Evolutionary conservation across 495 filamentous ascomycete species (phyloP).

Genomic region (Talaromyces nanjingensis): DNA sequence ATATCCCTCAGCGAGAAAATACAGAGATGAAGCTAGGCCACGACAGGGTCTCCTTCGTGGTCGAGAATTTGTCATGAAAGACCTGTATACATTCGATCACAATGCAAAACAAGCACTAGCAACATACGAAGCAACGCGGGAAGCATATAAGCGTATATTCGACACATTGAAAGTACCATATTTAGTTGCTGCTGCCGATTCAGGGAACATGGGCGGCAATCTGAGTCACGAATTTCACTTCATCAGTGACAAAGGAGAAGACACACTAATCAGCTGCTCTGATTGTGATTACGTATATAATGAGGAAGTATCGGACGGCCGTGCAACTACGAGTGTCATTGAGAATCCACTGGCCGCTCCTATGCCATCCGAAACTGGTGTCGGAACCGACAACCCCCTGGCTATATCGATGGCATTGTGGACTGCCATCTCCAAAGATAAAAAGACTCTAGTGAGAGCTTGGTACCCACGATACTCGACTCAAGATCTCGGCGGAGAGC

Average conservation of each 20-base stretch:
- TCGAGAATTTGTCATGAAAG: constrained; percentile 95
- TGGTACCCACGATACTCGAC: constrained; percentile 51
- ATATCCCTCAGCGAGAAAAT: constrained; percentile 65
- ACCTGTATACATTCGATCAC: constrained; percentile 92
- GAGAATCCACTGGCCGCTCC: not conserved
- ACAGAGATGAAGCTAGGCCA: constrained; percentile 84
- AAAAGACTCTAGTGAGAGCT: constrained; percentile 56
- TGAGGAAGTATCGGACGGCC: constrained; percentile 65
- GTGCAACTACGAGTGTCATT: constrained; percentile 3
- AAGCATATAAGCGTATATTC: constrained; percentile 68
- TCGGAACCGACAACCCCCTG: constrained; percentile 16
- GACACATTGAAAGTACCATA: constrained; percentile 78
- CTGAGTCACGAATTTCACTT: constrained; percentile 95
- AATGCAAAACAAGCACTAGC: constrained; percentile 55
- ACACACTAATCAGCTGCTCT: constrained; percentile 69
- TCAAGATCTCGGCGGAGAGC: constrained; percentile 23
- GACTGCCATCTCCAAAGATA: constrained; percentile 65
- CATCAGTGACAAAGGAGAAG: constrained; percentile 73
- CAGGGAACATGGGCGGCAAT: constrained; percentile 90
- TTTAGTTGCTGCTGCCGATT: constrained; percentile 79
- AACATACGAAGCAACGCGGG: constrained; percentile 68
- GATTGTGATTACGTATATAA: constrained; percentile 74
- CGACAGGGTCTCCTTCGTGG: constrained; percentile 85
- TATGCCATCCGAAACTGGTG: not conserved
- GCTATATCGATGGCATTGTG: constrained; percentile 45